These are phyloP conservation scores for Trametes coccinea DNA, from an alignment of 768 basidiomycete genomes.

Conservation along the genomic window DNA sequence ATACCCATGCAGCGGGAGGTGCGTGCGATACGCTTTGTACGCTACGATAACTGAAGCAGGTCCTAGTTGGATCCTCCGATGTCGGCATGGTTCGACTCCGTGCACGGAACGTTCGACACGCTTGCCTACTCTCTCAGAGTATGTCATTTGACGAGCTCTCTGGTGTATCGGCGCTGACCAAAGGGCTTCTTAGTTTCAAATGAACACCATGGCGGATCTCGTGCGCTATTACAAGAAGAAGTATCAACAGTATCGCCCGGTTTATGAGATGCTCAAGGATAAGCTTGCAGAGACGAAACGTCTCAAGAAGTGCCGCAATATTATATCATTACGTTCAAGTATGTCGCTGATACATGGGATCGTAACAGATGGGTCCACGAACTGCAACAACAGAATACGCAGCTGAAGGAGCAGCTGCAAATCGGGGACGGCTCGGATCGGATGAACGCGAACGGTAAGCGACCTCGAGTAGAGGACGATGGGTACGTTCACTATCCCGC, in stretches of 20 bases:
- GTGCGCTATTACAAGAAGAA: conserved; percentile 63
- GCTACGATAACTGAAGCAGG: background rate
- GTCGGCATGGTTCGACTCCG: conserved; percentile 76
- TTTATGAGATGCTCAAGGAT: conserved; percentile 54
- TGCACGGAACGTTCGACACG: conserved; percentile 61
- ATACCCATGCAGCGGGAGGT: conserved; percentile 76
- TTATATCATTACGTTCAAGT: background rate
- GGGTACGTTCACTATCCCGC: conserved; percentile 37
- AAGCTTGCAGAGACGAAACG: conserved; percentile 43
- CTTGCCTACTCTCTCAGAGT: conserved; percentile 72
- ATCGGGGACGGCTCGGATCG: conserved; percentile 38
- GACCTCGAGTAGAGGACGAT: conserved; percentile 49
- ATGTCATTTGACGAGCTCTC: conserved; percentile 1
- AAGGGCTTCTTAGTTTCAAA: conserved; percentile 64
- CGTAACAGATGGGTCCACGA: conserved; percentile 47
- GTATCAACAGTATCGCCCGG: conserved; percentile 52
- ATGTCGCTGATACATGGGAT: background rate
- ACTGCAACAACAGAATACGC: conserved; percentile 50
- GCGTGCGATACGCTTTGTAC: conserved; percentile 20
- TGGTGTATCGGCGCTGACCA: background rate
- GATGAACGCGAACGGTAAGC: conserved; percentile 64
- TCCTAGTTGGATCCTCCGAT: conserved; percentile 75
- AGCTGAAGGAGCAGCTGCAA: conserved; percentile 41
- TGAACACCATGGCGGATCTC: conserved; percentile 70
- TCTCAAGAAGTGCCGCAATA: conserved; percentile 48